Conservation (phyloP, 352 stramenopile species). For the Thraustochytrium sp. region DNA sequence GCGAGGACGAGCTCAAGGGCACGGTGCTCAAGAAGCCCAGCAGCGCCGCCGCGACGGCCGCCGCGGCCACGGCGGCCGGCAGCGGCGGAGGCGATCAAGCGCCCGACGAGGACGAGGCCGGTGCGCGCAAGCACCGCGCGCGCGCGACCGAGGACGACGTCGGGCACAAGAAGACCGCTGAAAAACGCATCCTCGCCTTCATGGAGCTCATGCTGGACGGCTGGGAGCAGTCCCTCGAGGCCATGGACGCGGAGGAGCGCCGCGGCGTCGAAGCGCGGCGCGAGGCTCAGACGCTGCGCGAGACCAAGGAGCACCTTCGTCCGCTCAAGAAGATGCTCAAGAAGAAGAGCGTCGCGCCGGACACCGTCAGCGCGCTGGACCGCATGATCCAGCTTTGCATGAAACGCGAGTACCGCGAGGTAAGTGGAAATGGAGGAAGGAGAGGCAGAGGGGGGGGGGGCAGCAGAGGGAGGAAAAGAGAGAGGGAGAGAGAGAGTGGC, state of each 20-base stretch:
- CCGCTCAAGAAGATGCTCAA: slow-evolving; percentile 95
- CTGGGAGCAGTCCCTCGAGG: slow-evolving; percentile 80
- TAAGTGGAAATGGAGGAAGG: slow-evolving; percentile 20
- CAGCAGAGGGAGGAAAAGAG: background rate
- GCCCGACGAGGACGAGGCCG: background rate
- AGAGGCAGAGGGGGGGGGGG: background rate
- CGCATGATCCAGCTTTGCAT: slow-evolving; percentile 90
- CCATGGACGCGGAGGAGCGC: slow-evolving; percentile 79
- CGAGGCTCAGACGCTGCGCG: slow-evolving; percentile 93
- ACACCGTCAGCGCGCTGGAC: slow-evolving; percentile 75
- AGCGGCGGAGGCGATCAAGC: slow-evolving; percentile 38
- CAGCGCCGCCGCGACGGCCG: background rate
- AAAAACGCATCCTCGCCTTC: slow-evolving; percentile 63
- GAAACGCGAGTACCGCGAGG: slow-evolving; percentile 76
- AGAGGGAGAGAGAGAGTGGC: background rate
- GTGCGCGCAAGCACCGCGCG: background rate
- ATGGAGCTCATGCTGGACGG: slow-evolving; percentile 85
- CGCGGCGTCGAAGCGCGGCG: slow-evolving; percentile 53
- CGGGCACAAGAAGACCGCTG: slow-evolving; percentile 53
- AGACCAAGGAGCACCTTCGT: slow-evolving; percentile 97
- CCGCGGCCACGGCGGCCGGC: background rate
- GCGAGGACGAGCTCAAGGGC: background rate
- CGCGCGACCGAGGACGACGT: slow-evolving; percentile 44
- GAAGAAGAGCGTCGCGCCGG: slow-evolving; percentile 70
- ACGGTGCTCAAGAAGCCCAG: background rate